Conservation (phyloP, 2,329 filamentous ascomycete species). For the Neopestalotiopsis clavispora region DNA sequence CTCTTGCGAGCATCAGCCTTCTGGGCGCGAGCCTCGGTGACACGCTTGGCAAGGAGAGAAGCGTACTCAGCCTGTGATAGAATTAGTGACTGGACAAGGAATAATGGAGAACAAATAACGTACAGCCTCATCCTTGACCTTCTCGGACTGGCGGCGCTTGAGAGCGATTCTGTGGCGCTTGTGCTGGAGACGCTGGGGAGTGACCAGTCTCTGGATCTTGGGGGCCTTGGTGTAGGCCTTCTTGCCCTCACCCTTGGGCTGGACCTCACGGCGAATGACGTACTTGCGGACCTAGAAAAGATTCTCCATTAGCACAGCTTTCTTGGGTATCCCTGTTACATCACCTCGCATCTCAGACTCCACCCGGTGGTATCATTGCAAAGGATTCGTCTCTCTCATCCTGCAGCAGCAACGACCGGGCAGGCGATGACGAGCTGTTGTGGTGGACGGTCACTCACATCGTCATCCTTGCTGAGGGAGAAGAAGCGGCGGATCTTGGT, state of each 20-base stretch:
- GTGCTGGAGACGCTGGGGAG: conserved; percentile 99
- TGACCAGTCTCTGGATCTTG: conserved; percentile 99
- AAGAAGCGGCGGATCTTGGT: conserved; percentile 99
- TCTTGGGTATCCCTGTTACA: conserved; percentile 20
- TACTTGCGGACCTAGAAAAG: conserved; percentile 88
- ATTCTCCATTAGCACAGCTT: conserved; percentile 41
- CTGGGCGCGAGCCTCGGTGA: conserved; percentile 92
- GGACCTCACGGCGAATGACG: conserved; percentile 98
- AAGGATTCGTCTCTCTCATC: conserved; percentile 45
- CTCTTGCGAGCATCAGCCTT: conserved; percentile 96
- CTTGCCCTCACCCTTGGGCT: conserved; percentile 97
- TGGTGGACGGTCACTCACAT: conserved; percentile 73
- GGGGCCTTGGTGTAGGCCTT: conserved; percentile 99
- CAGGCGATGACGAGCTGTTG: conserved; percentile 73
- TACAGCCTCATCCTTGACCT: conserved; percentile 99
- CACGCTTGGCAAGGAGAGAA: conserved; percentile 94
- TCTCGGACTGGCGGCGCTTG: conserved; percentile 97
- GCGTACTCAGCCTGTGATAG: conserved; percentile 86
- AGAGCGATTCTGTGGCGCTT: conserved; percentile 98
- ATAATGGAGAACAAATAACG: conserved; percentile 43
- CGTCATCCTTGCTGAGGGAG: conserved; percentile 99
- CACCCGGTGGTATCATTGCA: conserved; percentile 52
- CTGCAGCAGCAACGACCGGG: conserved; percentile 55
- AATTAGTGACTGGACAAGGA: neutral
- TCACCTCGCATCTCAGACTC: conserved; percentile 38